Evolutionary conservation across 2,329 filamentous ascomycete species (phyloP).

Genomic region (Nothopassalora personata): DNA sequence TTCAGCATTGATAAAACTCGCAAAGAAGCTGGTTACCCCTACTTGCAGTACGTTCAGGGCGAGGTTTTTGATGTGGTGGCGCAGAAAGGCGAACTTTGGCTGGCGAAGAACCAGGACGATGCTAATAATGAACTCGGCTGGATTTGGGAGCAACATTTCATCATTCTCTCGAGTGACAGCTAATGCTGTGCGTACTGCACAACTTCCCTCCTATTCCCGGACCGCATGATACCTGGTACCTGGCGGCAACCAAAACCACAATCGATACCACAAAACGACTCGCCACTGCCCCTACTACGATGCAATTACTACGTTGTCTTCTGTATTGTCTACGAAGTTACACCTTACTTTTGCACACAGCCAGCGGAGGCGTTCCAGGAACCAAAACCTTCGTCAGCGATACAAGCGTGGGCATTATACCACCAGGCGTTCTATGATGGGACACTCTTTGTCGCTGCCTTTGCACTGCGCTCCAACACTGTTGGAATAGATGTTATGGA

Average conservation of each 20-base stretch:
- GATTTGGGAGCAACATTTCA: slow-evolving; percentile 99
- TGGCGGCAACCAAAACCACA: neutral
- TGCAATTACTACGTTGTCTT: neutral
- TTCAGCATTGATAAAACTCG: slow-evolving; percentile 94
- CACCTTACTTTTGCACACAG: neutral
- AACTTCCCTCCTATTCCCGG: neutral
- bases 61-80: slow-evolving; percentile 73
- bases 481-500: slow-evolving; percentile 6
- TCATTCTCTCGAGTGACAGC: slow-evolving; percentile 25
- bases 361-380: slow-evolving; percentile 8
- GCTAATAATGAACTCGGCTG: slow-evolving; percentile 72
- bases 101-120: slow-evolving; percentile 96
- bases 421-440: neutral
- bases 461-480: neutral
- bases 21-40: slow-evolving; percentile 89
- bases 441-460: neutral
- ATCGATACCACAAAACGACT: neutral
- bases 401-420: neutral
- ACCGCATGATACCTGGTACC: neutral
- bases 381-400: neutral
- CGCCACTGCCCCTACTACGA: neutral
- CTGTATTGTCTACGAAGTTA: slow-evolving; percentile 6
- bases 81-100: slow-evolving; percentile 95
- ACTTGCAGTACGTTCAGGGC: slow-evolving; percentile 89
- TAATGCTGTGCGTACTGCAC: neutral